Evolutionary conservation across 2,329 filamentous ascomycete genomes (phyloP).

Genomic region (Nothomitra cinnamomea): DNA sequence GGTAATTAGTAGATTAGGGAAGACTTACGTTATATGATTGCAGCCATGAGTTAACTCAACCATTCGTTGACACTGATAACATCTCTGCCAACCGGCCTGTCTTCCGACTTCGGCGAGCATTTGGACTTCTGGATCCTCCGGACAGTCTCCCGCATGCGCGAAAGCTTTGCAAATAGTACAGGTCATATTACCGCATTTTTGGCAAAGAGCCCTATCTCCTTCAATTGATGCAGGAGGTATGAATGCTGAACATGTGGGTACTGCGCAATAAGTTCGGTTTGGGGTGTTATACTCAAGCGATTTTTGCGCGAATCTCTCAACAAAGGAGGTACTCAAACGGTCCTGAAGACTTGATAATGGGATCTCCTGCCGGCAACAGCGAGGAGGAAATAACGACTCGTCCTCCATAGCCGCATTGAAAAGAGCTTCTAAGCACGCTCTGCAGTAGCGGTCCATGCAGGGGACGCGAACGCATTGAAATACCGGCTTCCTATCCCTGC

Average conservation of each 20-base stretch:
- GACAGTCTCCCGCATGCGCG: conserved; percentile 12
- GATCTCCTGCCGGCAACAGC: conserved; percentile 11
- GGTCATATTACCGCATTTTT: conserved; percentile 9
- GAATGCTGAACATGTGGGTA: conserved; percentile 9
- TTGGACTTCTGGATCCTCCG: conserved; percentile 13
- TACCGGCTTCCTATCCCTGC: neutral
- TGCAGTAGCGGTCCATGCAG: conserved; percentile 10
- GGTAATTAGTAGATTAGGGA: conserved; percentile 2
- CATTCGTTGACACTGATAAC: conserved; percentile 12
- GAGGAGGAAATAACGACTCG: conserved; percentile 10
- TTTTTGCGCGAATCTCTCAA: conserved; percentile 7
- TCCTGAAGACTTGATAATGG: conserved; percentile 5
- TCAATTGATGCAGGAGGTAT: conserved; percentile 5
- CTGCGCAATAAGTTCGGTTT: conserved; percentile 10
- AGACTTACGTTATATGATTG: conserved; percentile 15
- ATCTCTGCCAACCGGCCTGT: conserved; percentile 14
- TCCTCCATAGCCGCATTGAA: conserved; percentile 10
- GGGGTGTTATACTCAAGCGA: conserved; percentile 6
- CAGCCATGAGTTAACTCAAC: conserved; percentile 14
- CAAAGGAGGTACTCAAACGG: neutral
- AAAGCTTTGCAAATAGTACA: conserved; percentile 13
- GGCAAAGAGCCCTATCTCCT: conserved; percentile 8
- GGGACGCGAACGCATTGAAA: neutral
- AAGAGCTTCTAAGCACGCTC: conserved; percentile 8
- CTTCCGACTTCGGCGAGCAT: conserved; percentile 12